phyloP scores from a whole-genome alignment of 2,329 filamentous ascomycete species.

The Rhexocercosporidium sp. region DNA sequence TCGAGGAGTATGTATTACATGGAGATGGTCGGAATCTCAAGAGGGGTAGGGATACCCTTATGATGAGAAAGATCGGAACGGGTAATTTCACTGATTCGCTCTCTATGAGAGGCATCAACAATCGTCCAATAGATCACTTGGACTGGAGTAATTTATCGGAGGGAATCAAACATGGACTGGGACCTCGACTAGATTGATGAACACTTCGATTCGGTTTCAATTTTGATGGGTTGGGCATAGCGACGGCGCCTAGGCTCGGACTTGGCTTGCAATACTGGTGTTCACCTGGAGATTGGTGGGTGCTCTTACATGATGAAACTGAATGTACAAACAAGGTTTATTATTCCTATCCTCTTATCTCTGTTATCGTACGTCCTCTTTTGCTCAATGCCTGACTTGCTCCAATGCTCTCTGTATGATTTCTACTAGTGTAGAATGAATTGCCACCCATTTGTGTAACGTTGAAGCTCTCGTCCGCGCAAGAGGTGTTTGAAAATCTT shows the following conservation, averaged over 20 bases:
- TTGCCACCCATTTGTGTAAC: not conserved
- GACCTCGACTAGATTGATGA: constrained; percentile 30
- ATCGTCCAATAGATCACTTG: constrained; percentile 35
- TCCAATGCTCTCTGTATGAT: not conserved
- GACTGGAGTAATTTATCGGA: constrained; percentile 39
- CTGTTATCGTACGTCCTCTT: too few species aligned
- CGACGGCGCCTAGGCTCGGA: constrained; percentile 9
- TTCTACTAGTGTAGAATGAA: not conserved
- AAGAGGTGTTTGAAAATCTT: too few species aligned
- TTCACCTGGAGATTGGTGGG: not conserved
- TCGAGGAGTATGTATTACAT: constrained; percentile 69
- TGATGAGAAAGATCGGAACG: constrained; percentile 74
- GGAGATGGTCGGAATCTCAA: constrained; percentile 69
- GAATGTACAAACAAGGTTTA: too few species aligned
- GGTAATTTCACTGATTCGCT: constrained; percentile 60
- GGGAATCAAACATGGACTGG: constrained; percentile 40
- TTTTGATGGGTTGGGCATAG: constrained; percentile 13
- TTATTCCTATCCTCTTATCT: too few species aligned
- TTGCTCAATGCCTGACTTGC: too few species aligned
- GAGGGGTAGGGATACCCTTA: constrained; percentile 72
- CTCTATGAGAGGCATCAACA: constrained; percentile 46
- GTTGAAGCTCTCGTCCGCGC: not conserved
- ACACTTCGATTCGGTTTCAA: not conserved
- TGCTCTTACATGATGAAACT: not conserved
- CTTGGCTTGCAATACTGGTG: not conserved